Percentiles rank a stretch among this genome's conserved stretches.
Conservation (phyloP, 208 protist species). For the Acanthamoeba royreba region DNA sequence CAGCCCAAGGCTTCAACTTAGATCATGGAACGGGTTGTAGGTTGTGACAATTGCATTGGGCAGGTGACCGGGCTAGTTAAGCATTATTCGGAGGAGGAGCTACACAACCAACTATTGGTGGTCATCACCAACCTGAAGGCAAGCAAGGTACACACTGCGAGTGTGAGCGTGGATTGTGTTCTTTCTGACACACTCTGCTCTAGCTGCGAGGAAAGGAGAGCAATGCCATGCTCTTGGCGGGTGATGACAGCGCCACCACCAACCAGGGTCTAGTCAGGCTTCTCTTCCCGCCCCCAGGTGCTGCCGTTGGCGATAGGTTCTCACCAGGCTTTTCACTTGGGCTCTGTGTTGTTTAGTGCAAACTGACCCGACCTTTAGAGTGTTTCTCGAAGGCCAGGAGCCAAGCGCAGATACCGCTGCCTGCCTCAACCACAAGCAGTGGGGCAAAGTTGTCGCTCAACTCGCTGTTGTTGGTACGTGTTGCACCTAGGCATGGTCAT, state of each 20-base stretch:
- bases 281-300: background rate
- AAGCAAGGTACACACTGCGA: background rate
- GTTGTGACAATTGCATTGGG: background rate
- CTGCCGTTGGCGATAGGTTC: background rate
- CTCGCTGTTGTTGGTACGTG: background rate
- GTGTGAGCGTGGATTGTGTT: background rate
- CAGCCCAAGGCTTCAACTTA: background rate
- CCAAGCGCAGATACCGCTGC: background rate
- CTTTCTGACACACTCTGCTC: background rate
- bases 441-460: background rate
- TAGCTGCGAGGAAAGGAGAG: conserved; percentile 17
- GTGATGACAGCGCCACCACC: background rate
- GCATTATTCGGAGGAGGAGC: background rate
- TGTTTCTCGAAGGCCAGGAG: background rate
- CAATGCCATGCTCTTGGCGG: background rate
- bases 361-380: background rate
- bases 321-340: background rate
- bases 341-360: background rate
- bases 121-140: conserved; percentile 10
- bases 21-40: background rate
- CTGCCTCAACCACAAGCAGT: conserved; percentile 26
- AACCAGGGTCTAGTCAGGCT: background rate
- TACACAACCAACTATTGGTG: background rate
- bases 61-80: background rate
- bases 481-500: background rate